phyloP scores from a whole-genome alignment of 2,329 filamentous ascomycete species.

The Westerdykella aurantiaca region DNA sequence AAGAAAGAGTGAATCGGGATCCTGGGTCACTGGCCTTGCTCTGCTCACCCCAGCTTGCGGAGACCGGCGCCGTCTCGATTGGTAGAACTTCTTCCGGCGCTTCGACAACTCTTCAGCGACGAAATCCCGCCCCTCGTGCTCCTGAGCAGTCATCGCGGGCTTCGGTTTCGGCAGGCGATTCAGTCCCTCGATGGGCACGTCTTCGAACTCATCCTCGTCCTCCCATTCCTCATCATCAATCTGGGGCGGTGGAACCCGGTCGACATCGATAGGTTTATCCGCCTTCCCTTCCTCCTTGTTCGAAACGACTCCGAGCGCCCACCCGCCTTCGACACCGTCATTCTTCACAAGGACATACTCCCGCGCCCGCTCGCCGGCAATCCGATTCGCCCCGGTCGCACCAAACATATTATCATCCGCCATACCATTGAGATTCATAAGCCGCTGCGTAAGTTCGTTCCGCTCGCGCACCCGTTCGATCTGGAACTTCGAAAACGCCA shows the following conservation, averaged over 20 bases:
- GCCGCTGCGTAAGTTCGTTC: constrained; percentile 86
- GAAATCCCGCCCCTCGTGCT: constrained; percentile 31
- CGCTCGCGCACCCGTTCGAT: constrained; percentile 89
- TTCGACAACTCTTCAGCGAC: constrained; percentile 37
- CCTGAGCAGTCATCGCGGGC: constrained; percentile 22
- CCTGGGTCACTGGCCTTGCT: constrained; percentile 23
- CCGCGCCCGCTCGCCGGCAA: constrained; percentile 79
- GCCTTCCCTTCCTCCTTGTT: constrained; percentile 73
- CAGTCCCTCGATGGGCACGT: constrained; percentile 83
- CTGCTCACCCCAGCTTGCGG: constrained; percentile 11
- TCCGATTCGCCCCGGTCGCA: constrained; percentile 55
- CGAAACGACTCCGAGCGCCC: constrained; percentile 89
- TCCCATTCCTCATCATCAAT: constrained; percentile 57
- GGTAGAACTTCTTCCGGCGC: constrained; percentile 45
- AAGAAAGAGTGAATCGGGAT: constrained; percentile 54
- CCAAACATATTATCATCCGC: constrained; percentile 65
- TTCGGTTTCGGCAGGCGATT: constrained; percentile 69
- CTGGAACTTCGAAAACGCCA: constrained; percentile 95
- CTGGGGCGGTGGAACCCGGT: constrained; percentile 51
- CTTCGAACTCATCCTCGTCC: constrained; percentile 79
- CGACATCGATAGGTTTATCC: constrained; percentile 89
- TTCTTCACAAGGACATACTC: constrained; percentile 98
- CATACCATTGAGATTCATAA: constrained; percentile 95
- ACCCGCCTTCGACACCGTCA: constrained; percentile 88
- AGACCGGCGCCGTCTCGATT: constrained; percentile 32